Evolutionary conservation across 371 early-diverging fungal genomes (phyloP).

Genomic region (Haplosporangium sp.): DNA sequence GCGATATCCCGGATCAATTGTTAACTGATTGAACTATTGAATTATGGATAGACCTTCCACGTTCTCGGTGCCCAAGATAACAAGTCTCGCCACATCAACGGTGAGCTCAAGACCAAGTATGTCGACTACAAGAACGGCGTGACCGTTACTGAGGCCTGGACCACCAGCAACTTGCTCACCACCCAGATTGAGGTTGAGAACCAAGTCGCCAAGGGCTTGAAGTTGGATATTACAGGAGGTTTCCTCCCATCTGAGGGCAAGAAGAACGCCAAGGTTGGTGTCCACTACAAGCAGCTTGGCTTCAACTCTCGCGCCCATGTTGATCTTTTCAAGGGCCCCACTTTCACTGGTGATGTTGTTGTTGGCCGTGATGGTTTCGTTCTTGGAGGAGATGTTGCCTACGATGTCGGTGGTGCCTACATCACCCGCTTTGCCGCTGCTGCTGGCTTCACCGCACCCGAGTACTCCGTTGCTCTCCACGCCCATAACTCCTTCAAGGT

Average conservation of each 20-base stretch:
- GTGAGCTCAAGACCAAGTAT: slow-evolving; percentile 97
- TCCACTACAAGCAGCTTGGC: slow-evolving; percentile 88
- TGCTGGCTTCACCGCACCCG: slow-evolving; percentile 86
- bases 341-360: slow-evolving; percentile 79
- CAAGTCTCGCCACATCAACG: slow-evolving; percentile 93
- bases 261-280: slow-evolving; percentile 79
- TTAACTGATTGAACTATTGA: not conserved
- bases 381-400: slow-evolving; percentile 92
- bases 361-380: slow-evolving; percentile 89
- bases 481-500: slow-evolving; percentile 72
- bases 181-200: slow-evolving; percentile 94
- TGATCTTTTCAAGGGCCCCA: slow-evolving; percentile 88
- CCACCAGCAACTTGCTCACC: slow-evolving; percentile 91
- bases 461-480: slow-evolving; percentile 90
- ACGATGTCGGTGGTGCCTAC: slow-evolving; percentile 89
- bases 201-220: slow-evolving; percentile 89
- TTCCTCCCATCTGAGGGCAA: slow-evolving; percentile 62
- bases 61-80: slow-evolving; percentile 94
- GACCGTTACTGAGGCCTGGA: slow-evolving; percentile 95
- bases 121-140: slow-evolving; percentile 92
- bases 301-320: slow-evolving; percentile 77
- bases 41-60: slow-evolving; percentile 84
- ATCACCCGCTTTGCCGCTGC: slow-evolving; percentile 90
- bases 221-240: slow-evolving; percentile 75
- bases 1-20: slow-evolving; percentile 6